Evolutionary conservation across 108 stramenopile genomes (phyloP), one percentile per base, ranked within the genome.

Genomic region (Stephanodiscus minutulus): DNA sequence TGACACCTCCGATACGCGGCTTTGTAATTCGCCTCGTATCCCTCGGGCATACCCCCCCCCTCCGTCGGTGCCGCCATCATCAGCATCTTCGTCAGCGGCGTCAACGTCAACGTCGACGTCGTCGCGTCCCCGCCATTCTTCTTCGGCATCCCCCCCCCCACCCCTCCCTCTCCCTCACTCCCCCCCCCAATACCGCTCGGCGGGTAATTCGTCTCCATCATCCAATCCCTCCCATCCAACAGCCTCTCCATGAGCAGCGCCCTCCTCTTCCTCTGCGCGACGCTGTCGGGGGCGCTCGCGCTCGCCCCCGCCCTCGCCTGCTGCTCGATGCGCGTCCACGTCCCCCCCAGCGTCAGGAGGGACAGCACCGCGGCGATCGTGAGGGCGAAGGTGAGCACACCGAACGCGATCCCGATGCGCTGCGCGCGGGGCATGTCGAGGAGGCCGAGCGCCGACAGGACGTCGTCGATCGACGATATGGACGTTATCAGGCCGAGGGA

Each of bases 331-430:
- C 93, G 83, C 65, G 86, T 58, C 53, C 88, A 92, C 20, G 86
- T 79, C 9, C 93, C 93, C 49, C 93, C 93, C 20, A 89, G 67
- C 4, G 85, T 70, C 4, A 94, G 64, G 31, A 94, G 56, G 5
- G 82, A 41, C 1, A 92, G 9, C 1, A 94, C 91, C 29, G 91
- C 76, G 48, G 61, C 37, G n/a, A 94, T 81, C 48, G 93, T 94
- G 33, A 66, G 61, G 0, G 66, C 63, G 66, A 94, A 94, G 21
- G 83, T 83, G 24, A 91, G n/a, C 27, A 76, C 81, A 11, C 93
- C 93, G 58, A 91, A 86, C 39, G 88, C 11, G 56, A 94, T 91
- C n/a, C 93, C 93, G 66, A 89, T 89, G 29, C 84, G 81, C 68
- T 94, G 93, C 10, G 93, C 91, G 7, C 68, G 39, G 25, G 93